These are phyloP conservation scores for Lachnum nothofagi DNA, from an alignment of 2,329 filamentous ascomycete genomes.

Conservation along the genomic window DNA sequence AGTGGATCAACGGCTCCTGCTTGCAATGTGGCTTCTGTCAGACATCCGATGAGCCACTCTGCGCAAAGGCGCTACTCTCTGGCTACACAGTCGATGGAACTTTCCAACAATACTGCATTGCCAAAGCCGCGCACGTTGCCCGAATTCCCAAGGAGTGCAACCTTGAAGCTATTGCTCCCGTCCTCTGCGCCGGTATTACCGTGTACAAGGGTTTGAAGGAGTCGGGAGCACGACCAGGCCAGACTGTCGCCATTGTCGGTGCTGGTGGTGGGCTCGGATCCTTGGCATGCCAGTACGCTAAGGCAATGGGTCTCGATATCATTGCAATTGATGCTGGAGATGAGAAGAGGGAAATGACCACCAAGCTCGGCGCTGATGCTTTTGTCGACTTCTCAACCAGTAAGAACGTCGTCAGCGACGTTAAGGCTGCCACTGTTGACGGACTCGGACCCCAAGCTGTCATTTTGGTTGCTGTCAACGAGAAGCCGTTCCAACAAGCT, in stretches of 20 bases:
- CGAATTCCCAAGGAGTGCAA: constrained; percentile 71
- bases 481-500: constrained; percentile 95
- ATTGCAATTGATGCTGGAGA: constrained; percentile 80
- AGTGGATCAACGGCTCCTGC: constrained; percentile 86
- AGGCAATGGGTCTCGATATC: constrained; percentile 77
- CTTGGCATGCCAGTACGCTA: constrained; percentile 79
- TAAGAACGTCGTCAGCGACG: constrained; percentile 75
- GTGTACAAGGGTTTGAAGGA: constrained; percentile 92
- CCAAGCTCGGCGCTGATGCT: constrained; percentile 61
- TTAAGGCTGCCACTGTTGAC: constrained; percentile 73
- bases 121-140: constrained; percentile 79
- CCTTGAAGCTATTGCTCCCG: constrained; percentile 71
- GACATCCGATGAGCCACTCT: constrained; percentile 76
- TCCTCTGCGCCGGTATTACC: constrained; percentile 80
- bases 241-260: constrained; percentile 78
- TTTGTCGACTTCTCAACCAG: constrained; percentile 78
- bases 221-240: constrained; percentile 66
- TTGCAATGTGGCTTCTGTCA: constrained; percentile 79
- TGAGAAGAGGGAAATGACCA: constrained; percentile 70
- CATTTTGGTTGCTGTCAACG: constrained; percentile 75
- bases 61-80: constrained; percentile 67
- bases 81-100: constrained; percentile 90
- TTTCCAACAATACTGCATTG: constrained; percentile 89
- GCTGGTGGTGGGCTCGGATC: constrained; percentile 78
- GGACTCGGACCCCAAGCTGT: constrained; percentile 83